These are phyloP conservation scores for Alternaria postmessia DNA, from an alignment of 2,329 filamentous ascomycete genomes.

Conservation along the genomic window DNA sequence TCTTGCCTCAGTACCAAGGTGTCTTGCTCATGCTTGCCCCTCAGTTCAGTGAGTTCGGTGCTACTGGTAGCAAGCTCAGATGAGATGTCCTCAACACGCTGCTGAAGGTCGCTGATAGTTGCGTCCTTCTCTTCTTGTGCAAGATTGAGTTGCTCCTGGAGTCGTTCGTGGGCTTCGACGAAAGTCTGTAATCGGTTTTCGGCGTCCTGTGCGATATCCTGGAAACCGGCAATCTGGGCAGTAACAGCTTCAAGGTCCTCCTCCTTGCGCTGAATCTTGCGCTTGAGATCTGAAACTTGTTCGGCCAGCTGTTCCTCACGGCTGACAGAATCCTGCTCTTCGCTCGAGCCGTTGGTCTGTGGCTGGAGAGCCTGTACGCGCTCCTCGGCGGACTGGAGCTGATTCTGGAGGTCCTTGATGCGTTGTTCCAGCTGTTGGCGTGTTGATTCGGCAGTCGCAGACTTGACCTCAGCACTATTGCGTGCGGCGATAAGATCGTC, in stretches of 20 bases:
- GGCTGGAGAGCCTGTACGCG: conserved; percentile 82
- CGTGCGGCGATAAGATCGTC: conserved; percentile 87
- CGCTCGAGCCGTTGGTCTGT: conserved; percentile 57
- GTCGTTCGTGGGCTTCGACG: conserved; percentile 75
- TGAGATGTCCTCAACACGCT: conserved; percentile 83
- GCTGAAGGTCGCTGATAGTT: conserved; percentile 81
- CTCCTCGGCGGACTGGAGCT: conserved; percentile 89
- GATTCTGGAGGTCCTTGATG: conserved; percentile 87
- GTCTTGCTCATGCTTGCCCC: conserved; percentile 81
- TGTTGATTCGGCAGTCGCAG: conserved; percentile 84
- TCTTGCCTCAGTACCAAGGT: conserved; percentile 78
- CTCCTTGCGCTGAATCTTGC: conserved; percentile 82
- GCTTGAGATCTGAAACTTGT: conserved; percentile 85
- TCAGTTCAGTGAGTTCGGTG: conserved; percentile 79
- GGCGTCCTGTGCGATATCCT: conserved; percentile 81
- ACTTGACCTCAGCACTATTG: conserved; percentile 82
- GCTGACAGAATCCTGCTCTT: conserved; percentile 65
- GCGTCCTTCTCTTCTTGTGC: conserved; percentile 78
- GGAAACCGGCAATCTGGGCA: conserved; percentile 85
- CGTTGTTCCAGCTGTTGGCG: conserved; percentile 88
- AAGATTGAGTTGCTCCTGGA: conserved; percentile 80
- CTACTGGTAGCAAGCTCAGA: conserved; percentile 83
- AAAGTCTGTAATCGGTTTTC: conserved; percentile 87
- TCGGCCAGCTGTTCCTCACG: conserved; percentile 81
- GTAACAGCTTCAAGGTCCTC: conserved; percentile 83